These are phyloP conservation scores for Alternaria arborescens DNA, from an alignment of 2,329 filamentous ascomycete genomes.

Conservation along the genomic window DNA sequence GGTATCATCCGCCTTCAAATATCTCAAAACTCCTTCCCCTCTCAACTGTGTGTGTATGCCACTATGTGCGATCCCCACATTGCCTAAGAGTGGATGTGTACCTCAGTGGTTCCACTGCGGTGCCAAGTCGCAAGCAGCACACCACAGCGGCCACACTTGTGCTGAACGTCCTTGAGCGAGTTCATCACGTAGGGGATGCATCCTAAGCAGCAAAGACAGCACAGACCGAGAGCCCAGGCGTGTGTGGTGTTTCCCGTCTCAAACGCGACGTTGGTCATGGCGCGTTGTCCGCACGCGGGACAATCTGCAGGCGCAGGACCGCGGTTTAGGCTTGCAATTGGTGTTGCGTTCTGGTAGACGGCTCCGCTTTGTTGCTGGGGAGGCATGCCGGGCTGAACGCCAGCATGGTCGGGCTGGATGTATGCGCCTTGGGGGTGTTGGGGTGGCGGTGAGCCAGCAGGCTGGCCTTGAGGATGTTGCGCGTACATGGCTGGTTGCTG, in stretches of 20 bases:
- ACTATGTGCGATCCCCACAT: background rate
- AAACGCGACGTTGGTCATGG: constrained; percentile 48
- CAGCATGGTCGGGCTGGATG: constrained; percentile 19
- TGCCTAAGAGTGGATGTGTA: constrained; percentile 51
- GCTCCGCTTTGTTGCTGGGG: constrained; percentile 45
- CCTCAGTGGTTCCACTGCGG: constrained; percentile 57
- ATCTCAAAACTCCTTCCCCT: background rate
- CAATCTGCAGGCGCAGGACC: constrained; percentile 58
- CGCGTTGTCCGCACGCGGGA: constrained; percentile 55
- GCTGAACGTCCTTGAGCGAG: constrained; percentile 59
- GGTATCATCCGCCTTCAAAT: constrained; percentile 19
- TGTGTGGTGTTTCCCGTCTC: constrained; percentile 54
- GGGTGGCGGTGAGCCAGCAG: constrained; percentile 33
- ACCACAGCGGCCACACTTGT: constrained; percentile 59
- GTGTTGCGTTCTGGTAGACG: constrained; percentile 49
- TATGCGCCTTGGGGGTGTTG: constrained; percentile 35
- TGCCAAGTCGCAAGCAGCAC: constrained; percentile 59
- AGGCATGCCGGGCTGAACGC: constrained; percentile 41
- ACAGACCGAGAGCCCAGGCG: constrained; percentile 57
- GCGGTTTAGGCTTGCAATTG: constrained; percentile 43
- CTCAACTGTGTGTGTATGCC: background rate
- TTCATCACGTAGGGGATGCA: constrained; percentile 61
- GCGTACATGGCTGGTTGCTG: constrained; percentile 26
- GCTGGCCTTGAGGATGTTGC: constrained; percentile 23
- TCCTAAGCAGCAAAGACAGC: constrained; percentile 55